Conservation (phyloP, 2,329 filamentous ascomycete genomes). For the Simplicillium sp. region DNA sequence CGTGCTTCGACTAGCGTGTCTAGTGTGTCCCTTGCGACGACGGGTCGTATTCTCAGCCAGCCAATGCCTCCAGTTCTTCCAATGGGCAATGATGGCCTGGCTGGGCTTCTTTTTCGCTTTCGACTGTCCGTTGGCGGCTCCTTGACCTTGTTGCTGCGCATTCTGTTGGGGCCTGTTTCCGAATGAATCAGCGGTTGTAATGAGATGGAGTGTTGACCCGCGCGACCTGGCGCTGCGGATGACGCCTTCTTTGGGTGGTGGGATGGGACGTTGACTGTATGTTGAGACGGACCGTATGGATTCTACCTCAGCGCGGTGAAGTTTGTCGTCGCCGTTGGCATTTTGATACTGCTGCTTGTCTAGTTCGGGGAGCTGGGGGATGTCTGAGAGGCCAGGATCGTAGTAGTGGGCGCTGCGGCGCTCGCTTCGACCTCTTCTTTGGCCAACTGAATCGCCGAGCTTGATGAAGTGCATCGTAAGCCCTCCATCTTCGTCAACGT, state of each 20-base stretch:
- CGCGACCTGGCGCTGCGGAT: conserved; percentile 61
- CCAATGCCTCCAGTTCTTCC: conserved; percentile 58
- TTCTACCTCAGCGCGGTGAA: conserved; percentile 68
- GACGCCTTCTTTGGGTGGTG: conserved; percentile 76
- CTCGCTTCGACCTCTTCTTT: conserved; percentile 67
- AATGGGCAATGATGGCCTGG: conserved; percentile 48
- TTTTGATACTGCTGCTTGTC: conserved; percentile 32
- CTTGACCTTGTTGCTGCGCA: conserved; percentile 15
- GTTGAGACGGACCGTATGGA: conserved; percentile 67
- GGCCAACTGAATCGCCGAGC: conserved; percentile 32
- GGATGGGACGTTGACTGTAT: conserved; percentile 62
- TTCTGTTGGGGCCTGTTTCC: conserved; percentile 17
- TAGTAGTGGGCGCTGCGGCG: conserved; percentile 61
- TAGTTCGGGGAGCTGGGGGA: conserved; percentile 67
- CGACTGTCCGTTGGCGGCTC: conserved; percentile 17
- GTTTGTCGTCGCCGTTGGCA: conserved; percentile 30
- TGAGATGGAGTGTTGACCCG: conserved; percentile 79
- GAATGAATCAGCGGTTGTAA: conserved; percentile 52
- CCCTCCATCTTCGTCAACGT: conserved; percentile 69
- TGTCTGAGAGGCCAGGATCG: conserved; percentile 60
- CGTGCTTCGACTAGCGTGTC: conserved; percentile 46
- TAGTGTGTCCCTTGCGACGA: conserved; percentile 36
- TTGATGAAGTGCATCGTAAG: conserved; percentile 33
- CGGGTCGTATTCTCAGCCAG: conserved; percentile 50
- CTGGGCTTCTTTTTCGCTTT: conserved; percentile 48